A percentile compares a stretch with the other conserved stretches of the same genome.
These are phyloP conservation scores for Aspergillus bridgeri DNA, from an alignment of 495 filamentous ascomycete genomes.

Conservation along the genomic window DNA sequence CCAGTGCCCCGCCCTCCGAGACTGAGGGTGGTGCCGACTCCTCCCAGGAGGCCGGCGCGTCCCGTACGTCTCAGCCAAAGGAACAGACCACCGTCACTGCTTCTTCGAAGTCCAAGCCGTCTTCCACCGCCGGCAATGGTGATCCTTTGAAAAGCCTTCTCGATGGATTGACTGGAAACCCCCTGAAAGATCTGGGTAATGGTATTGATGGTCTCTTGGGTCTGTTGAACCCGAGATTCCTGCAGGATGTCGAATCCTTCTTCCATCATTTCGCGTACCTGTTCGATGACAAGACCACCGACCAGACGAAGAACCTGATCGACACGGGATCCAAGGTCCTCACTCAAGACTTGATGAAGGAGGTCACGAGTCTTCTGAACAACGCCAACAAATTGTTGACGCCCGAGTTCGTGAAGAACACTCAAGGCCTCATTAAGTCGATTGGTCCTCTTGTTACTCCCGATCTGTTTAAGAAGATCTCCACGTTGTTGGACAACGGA, in stretches of 20 bases:
- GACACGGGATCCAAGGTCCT: constrained; percentile 27
- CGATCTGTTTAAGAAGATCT: constrained; percentile 26
- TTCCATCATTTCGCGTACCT: constrained; percentile 43
- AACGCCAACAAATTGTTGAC: constrained; percentile 43
- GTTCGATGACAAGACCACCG: constrained; percentile 39
- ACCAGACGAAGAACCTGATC: constrained; percentile 34
- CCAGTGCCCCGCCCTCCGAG: constrained; percentile 1
- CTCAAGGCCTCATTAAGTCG: constrained; percentile 31
- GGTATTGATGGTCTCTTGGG: constrained; percentile 37
- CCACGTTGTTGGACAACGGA: constrained; percentile 16
- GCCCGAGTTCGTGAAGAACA: constrained; percentile 39
- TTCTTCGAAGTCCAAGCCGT: constrained; percentile 5
- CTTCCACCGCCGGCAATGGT: background rate
- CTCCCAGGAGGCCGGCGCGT: constrained; percentile 4
- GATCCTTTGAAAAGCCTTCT: constrained; percentile 2
- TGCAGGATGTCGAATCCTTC: constrained; percentile 42
- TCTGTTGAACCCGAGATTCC: constrained; percentile 38
- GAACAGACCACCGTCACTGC: constrained; percentile 2
- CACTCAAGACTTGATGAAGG: constrained; percentile 32
- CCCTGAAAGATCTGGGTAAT: constrained; percentile 36
- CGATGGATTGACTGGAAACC: constrained; percentile 16
- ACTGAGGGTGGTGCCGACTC: constrained; percentile 3
- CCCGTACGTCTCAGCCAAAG: constrained; percentile 1
- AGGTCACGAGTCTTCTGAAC: constrained; percentile 36
- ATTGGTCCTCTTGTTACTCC: constrained; percentile 23